Evolutionary conservation across 2,329 filamentous ascomycete genomes (phyloP), one percentile per base, ranked within the genome.

Genomic region (Niveomyces coronatus): DNA sequence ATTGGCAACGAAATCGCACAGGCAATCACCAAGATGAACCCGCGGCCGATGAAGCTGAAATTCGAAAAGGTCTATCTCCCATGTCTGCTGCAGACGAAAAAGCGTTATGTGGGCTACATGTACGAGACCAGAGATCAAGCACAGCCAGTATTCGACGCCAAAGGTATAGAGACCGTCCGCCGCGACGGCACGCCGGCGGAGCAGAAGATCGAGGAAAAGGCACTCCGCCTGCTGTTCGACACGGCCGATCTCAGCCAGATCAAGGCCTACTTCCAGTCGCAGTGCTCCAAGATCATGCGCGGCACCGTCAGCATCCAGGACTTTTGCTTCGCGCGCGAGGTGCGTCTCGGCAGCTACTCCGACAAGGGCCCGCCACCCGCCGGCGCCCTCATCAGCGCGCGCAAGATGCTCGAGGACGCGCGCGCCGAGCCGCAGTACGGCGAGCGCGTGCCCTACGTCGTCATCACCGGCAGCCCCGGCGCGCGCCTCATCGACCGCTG

Each of bases 61-160:
- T 95, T 98, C 49, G 91, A 98, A 56, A 98, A 98, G 51, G 89
- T 98, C 2, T 98, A 98, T 58, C 84, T 94, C 46, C 91, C 93
- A 0, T 96, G 89, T 54, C 79, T 96, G 0, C 70, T 98, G 4
- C 71, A 98, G 0, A 87, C 93, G 14, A 98, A 98, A 65, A 98
- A 98, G 56, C 82, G 91, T 39, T 98, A 98, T 50, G 93, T 96
- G 4, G 93, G 93, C 5, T 95, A 94, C 68, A 95, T 94, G 56
- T 98, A 93, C 62, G 91, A 98, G 54, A 75, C 70, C 47, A 74
- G 73, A 26, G 67, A 72, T 13, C 91, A 98, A 54, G 64, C 57
- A 8, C 76, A 79, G 47, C 89, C 91, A 1, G 84, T 94, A 1
- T 96, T 96, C 47, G 93, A 98, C 55, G 93, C 91, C 41, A 98